phyloP scores from a whole-genome alignment of 139 green algal species.

The Desmodesmus armatus region DNA sequence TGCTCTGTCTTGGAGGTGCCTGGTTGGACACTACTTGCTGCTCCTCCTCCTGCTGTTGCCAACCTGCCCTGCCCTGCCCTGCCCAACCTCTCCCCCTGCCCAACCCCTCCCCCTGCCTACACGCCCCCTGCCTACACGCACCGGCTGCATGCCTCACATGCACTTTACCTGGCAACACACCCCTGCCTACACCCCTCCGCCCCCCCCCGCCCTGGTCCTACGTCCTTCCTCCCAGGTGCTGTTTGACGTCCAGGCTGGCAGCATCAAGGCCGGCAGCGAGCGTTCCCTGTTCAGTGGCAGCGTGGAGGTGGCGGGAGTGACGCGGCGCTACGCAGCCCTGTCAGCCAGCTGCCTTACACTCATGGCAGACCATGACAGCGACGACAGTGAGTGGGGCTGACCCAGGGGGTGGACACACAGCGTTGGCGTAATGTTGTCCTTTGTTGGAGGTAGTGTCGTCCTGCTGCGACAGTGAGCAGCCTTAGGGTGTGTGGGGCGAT shows the following conservation, averaged over 20 bases:
- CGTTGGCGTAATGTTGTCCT: too few species aligned
- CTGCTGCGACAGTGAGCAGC: not conserved
- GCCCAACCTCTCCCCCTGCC: too few species aligned
- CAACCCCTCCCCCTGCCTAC: too few species aligned
- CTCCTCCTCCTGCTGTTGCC: too few species aligned
- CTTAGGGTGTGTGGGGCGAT: not conserved
- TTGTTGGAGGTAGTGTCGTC: too few species aligned
- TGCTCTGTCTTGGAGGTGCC: too few species aligned
- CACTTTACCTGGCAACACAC: not conserved
- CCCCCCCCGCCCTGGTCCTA: not conserved
- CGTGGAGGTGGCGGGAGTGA: slow-evolving; percentile 24
- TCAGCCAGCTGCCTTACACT: slow-evolving; percentile 84
- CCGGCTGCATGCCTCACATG: too few species aligned
- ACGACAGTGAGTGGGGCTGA: slow-evolving; percentile 48
- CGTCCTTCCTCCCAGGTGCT: slow-evolving; percentile 80
- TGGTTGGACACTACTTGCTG: too few species aligned
- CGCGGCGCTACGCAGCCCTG: slow-evolving; percentile 83
- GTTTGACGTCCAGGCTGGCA: slow-evolving; percentile 82
- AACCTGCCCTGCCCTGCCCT: too few species aligned
- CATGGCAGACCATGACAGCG: slow-evolving; percentile 75
- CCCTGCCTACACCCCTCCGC: slow-evolving; percentile 3
- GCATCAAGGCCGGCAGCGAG: slow-evolving; percentile 66
- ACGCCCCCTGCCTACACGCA: too few species aligned
- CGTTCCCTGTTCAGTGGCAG: slow-evolving; percentile 52
- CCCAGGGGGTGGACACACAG: too few species aligned